phyloP scores from a whole-genome alignment of 2,329 filamentous ascomycete species.

The Chaetomium globosum region DNA sequence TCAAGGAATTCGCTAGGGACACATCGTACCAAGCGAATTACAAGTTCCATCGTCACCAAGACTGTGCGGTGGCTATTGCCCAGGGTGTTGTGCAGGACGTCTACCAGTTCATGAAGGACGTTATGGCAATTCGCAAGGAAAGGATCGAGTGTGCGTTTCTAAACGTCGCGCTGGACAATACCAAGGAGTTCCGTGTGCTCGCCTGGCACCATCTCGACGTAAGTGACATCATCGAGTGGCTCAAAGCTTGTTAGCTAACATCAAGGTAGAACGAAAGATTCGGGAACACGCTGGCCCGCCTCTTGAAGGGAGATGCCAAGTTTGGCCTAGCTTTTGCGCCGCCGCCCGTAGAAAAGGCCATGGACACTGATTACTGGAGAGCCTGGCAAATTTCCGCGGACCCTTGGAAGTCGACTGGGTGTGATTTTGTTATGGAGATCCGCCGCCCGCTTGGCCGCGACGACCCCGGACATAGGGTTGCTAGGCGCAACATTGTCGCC shows the following conservation, averaged over 20 bases:
- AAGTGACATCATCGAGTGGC: background rate
- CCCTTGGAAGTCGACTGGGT: background rate
- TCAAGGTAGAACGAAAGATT: background rate
- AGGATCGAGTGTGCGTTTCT: conserved; percentile 6
- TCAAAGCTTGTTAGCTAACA: background rate
- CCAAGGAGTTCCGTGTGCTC: background rate
- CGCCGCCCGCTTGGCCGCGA: background rate
- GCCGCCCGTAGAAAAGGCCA: background rate
- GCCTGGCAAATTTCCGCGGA: background rate
- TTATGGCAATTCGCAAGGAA: background rate
- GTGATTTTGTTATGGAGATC: conserved; percentile 7
- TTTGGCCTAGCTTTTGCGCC: background rate
- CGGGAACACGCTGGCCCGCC: background rate
- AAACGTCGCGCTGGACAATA: background rate
- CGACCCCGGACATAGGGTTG: background rate
- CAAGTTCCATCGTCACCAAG: background rate
- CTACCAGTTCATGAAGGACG: background rate
- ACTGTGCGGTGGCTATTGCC: background rate
- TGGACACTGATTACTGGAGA: background rate
- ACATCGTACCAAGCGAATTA: background rate
- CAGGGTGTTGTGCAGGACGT: background rate
- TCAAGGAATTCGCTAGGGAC: background rate
- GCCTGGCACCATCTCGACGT: conserved; percentile 14
- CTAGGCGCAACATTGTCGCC: background rate
- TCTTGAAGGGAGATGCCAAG: background rate